Conservation (phyloP, 306 rosid genomes). For the Prunus fruticosa region DNA sequence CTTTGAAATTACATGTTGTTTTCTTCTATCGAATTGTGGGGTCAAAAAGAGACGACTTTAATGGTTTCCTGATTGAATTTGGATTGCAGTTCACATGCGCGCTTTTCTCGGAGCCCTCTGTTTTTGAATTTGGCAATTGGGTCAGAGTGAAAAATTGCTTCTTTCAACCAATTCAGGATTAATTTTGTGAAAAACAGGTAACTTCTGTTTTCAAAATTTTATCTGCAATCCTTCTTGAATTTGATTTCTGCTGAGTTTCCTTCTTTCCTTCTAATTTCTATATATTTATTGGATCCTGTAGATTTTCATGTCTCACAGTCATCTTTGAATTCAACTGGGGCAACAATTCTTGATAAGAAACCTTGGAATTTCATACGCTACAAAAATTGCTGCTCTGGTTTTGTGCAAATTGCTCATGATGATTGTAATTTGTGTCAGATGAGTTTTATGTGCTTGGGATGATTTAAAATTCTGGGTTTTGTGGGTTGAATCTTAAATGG, state of each 20-base stretch:
- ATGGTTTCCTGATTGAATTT: not conserved
- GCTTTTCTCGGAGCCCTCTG: not conserved
- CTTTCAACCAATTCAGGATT: not conserved
- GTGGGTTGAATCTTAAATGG: constrained; percentile 46
- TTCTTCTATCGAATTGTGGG: constrained; percentile 1
- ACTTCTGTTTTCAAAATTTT: not conserved
- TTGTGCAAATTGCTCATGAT: constrained; percentile 8
- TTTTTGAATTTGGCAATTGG: not conserved
- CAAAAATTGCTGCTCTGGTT: constrained; percentile 6
- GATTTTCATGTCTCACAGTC: constrained; percentile 9
- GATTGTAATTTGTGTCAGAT: constrained; percentile 1
- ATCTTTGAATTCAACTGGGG: constrained; percentile 14
- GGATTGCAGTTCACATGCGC: constrained; percentile 3
- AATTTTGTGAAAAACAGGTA: not conserved
- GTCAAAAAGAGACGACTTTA: not conserved
- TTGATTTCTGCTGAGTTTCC: not conserved
- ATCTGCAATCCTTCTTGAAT: not conserved
- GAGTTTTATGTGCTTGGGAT: not conserved
- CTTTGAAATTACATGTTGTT: constrained; percentile 4
- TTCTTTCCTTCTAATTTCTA: not conserved
- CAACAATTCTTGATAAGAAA: constrained; percentile 12
- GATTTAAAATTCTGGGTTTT: constrained; percentile 3
- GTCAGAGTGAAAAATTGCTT: not conserved
- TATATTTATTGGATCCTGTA: constrained; percentile 12
- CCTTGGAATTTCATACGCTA: constrained; percentile 9